Percentiles rank a stretch among this genome's conserved stretches.
Evolutionary conservation across 495 filamentous ascomycete species (phyloP).

Genomic region (Amorphotheca resinae): DNA sequence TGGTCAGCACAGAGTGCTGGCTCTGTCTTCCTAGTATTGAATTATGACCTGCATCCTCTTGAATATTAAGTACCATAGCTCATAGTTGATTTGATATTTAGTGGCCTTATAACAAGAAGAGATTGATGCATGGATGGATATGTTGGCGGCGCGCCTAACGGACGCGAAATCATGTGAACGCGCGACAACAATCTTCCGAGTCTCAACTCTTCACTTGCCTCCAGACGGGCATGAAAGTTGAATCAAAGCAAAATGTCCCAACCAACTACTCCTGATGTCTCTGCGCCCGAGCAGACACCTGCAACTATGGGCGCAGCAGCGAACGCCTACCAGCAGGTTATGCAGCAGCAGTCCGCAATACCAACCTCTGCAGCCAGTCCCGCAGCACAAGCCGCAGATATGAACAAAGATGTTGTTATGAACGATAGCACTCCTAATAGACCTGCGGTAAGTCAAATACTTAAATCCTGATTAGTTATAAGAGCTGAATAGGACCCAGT

Average conservation of each 20-base stretch:
- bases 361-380: slow-evolving; percentile 4
- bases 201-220: not conserved
- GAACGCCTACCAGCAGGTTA: slow-evolving; percentile 10
- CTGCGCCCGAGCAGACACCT: slow-evolving; percentile 3
- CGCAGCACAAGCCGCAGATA: not conserved
- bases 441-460: slow-evolving; percentile 12
- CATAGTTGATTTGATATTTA: not conserved
- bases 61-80: slow-evolving; percentile 18
- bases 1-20: slow-evolving; percentile 27
- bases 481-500: slow-evolving; percentile 8
- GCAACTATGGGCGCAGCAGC: slow-evolving; percentile 4
- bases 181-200: not conserved
- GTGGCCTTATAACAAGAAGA: not conserved
- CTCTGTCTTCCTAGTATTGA: slow-evolving; percentile 25
- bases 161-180: slow-evolving; percentile 10
- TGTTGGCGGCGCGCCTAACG: not conserved
- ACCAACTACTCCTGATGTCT: slow-evolving; percentile 5
- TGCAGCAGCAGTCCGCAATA: slow-evolving; percentile 8
- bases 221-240: not conserved
- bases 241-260: slow-evolving; percentile 7
- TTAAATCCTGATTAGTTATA: not conserved
- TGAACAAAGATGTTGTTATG: slow-evolving; percentile 21
- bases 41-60: slow-evolving; percentile 15
- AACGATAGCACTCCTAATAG: slow-evolving; percentile 19
- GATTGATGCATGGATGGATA: not conserved